phyloP scores from a whole-genome alignment of 768 basidiomycete genomes.

The Boletus insuetus region DNA sequence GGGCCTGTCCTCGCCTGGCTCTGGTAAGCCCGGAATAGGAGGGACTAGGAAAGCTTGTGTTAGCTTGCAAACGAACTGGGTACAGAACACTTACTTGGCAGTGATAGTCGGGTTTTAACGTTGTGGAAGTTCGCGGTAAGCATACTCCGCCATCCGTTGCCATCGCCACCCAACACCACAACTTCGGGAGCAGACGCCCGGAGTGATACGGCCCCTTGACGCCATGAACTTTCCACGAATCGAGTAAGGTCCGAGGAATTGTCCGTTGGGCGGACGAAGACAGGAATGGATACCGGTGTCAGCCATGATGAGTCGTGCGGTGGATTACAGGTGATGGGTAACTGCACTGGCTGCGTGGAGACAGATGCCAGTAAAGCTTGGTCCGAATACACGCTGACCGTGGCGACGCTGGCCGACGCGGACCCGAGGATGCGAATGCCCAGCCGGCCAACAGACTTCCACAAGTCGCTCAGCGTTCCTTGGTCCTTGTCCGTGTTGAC shows the following conservation, averaged over 20 bases:
- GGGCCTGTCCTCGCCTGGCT: slow-evolving; percentile 47
- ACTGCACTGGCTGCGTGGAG: slow-evolving; percentile 45
- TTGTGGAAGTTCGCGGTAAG: slow-evolving; percentile 41
- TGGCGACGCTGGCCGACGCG: slow-evolving; percentile 54
- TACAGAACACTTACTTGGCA: slow-evolving; percentile 48
- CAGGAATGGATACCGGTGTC: slow-evolving; percentile 47
- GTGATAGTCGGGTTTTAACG: slow-evolving; percentile 43
- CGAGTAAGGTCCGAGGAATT: slow-evolving; percentile 46
- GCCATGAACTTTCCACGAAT: slow-evolving; percentile 62
- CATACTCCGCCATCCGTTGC: slow-evolving; percentile 45
- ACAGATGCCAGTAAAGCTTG: slow-evolving; percentile 44
- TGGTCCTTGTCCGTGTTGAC: slow-evolving; percentile 48
- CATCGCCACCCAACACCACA: slow-evolving; percentile 50
- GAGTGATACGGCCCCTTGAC: slow-evolving; percentile 45
- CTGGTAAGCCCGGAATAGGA: slow-evolving; percentile 61
- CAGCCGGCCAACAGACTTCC: slow-evolving; percentile 70
- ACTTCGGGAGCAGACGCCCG: slow-evolving; percentile 42
- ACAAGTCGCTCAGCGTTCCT: slow-evolving; percentile 43
- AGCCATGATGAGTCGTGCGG: slow-evolving; percentile 53
- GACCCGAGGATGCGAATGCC: slow-evolving; percentile 54
- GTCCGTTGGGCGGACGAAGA: slow-evolving; percentile 52
- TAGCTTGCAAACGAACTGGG: neutral
- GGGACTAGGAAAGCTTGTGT: slow-evolving; percentile 47
- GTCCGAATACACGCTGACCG: slow-evolving; percentile 48
- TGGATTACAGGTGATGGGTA: slow-evolving; percentile 46